Evolutionary conservation across 441 rosid species (phyloP), one percentile per base, ranked within the genome.

Genomic region (Erodium texanum): DNA sequence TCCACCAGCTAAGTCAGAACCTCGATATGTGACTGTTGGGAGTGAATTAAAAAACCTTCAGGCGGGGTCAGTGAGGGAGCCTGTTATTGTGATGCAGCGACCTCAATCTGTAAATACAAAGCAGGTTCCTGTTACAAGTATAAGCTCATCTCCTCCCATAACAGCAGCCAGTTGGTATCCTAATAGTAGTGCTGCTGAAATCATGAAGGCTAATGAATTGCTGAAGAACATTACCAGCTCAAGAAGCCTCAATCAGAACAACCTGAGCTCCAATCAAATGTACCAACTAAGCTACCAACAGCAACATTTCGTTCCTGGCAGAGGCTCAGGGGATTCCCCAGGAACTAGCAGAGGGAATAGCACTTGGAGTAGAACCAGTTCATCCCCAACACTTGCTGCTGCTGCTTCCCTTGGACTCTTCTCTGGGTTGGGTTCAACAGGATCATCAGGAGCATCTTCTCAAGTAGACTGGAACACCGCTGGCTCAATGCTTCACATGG

Each of bases 331-430:
- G 16, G 50, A 43, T 43, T 43, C 16, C 50, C 50, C 50, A 8
- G 50, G 52, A 69, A 66, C 72, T 27, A 74, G 76, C 69, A 78
- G 78, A 66, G 89, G 82, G 69, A 88, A 81, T 75, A 82, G 83
- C 71, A 71, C 74, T 61, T 82, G 92, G 93, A 83, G 73, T 66
- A 83, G 87, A 76, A 65, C 71, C 18, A 74, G 79, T 50, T 66
- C 81, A 5, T 79, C 87, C n/a, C 85, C 90, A 27, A 74, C 88
- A 5, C 80, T 87, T 52, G 84, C 92, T 8, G 89, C 96, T 71
- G 93, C 93, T 15, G 83, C 96, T 12, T 89, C 96, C 5, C 86
- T 92, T 7, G 98, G 96, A 43, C 82, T 89, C 10, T 92, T 90
- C 81, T 82, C 93, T 3, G 85, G 85, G 15, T 76, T 81, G 74